Conservation (phyloP, 2,329 filamentous ascomycete species). For the Colletotrichum orbiculare region DNA sequence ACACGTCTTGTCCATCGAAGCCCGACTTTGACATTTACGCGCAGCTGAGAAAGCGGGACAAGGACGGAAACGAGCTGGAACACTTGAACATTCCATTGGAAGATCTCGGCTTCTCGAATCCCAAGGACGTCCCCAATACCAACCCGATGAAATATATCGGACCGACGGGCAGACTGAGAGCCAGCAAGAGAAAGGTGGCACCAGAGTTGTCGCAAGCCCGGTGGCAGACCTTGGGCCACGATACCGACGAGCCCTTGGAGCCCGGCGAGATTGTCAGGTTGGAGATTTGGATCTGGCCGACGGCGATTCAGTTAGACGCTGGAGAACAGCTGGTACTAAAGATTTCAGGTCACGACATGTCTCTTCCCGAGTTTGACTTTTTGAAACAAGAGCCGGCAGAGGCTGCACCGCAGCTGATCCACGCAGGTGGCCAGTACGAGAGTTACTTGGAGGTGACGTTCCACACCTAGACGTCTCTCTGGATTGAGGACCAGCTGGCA, state of each 20-base stretch:
- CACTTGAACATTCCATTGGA: slow-evolving; percentile 15
- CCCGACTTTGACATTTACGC: slow-evolving; percentile 18
- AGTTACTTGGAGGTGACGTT: slow-evolving; percentile 12
- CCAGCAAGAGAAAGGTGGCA: slow-evolving; percentile 2
- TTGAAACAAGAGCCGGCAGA: not conserved
- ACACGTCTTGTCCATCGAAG: not conserved
- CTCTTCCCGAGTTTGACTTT: slow-evolving; percentile 3
- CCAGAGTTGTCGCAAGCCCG: not conserved
- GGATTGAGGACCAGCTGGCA: not conserved
- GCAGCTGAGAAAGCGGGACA: slow-evolving; percentile 13
- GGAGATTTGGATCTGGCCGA: slow-evolving; percentile 20
- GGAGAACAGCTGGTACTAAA: slow-evolving; percentile 13
- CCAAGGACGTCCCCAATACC: slow-evolving; percentile 2
- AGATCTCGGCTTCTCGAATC: not conserved
- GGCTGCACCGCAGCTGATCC: not conserved
- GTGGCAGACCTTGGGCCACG: slow-evolving; percentile 16
- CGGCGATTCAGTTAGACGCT: slow-evolving; percentile 6
- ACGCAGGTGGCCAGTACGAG: slow-evolving; percentile 9
- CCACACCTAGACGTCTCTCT: not conserved
- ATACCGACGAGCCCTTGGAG: not conserved
- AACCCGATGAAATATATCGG: slow-evolving; percentile 22
- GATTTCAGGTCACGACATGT: not conserved
- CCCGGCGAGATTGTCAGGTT: slow-evolving; percentile 1
- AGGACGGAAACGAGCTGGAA: slow-evolving; percentile 1
- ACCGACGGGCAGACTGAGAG: slow-evolving; percentile 11